Percentiles rank a stretch among this genome's conserved stretches.
Evolutionary conservation across 148 eudicot genomes (phyloP).

Genomic region (Chenopodium quinoa): DNA sequence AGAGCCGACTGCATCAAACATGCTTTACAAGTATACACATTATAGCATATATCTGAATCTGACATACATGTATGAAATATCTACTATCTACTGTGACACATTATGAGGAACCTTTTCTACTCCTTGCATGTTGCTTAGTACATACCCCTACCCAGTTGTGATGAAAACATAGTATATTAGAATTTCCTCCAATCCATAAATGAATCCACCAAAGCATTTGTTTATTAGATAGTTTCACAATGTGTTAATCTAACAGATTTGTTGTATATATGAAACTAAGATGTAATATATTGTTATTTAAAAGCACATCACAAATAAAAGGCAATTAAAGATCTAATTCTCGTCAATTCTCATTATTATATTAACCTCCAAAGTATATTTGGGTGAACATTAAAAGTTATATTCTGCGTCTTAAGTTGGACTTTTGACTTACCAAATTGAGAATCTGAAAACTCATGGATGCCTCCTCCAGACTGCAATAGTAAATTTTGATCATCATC

Average conservation of each 20-base stretch:
- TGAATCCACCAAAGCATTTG: not conserved
- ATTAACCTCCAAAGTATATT: not conserved
- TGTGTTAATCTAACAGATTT: not conserved
- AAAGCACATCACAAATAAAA: not conserved
- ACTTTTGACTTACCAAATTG: constrained; percentile 75
- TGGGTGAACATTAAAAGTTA: not conserved
- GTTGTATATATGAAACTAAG: not conserved
- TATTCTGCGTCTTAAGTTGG: not conserved
- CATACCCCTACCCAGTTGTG: not conserved
- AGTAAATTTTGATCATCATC: constrained; percentile 18
- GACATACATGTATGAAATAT: not conserved
- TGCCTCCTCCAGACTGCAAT: constrained; percentile 99
- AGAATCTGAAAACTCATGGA: constrained; percentile 99
- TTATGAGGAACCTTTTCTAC: not conserved
- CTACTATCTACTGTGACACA: not conserved
- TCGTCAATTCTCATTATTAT: not conserved
- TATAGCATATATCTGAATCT: not conserved
- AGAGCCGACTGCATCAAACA: not conserved
- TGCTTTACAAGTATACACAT: not conserved
- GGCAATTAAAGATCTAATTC: not conserved
- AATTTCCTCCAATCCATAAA: not conserved
- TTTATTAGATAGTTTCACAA: not conserved
- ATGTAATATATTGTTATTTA: not conserved
- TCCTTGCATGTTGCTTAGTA: not conserved
- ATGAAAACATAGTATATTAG: not conserved